A percentile compares a stretch with the other conserved stretches of the same genome.
phyloP scores from a whole-genome alignment of 805 yeast species.

The Metschnikowia colocasiae region DNA sequence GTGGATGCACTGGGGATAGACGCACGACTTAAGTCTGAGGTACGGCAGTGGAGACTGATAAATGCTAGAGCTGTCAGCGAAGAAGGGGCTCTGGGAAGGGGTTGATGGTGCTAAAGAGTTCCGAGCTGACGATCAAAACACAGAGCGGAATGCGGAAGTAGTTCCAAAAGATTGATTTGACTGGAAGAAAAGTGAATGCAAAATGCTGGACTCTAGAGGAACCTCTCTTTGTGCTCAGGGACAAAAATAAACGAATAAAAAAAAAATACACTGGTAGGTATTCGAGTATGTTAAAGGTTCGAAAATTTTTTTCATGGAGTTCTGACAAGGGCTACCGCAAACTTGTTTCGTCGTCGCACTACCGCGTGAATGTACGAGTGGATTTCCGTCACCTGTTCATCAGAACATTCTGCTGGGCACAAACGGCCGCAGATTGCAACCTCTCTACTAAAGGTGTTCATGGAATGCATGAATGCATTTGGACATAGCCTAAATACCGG shows the following conservation, averaged over 20 bases:
- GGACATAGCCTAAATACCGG: too few species aligned
- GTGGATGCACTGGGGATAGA: neutral
- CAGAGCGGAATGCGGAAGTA: conserved; percentile 4
- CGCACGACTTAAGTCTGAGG: neutral
- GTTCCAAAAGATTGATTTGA: neutral
- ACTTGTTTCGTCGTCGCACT: conserved; percentile 5
- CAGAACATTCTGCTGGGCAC: neutral
- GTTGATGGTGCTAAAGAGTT: neutral
- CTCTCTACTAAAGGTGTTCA: too few species aligned
- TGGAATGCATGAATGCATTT: too few species aligned
- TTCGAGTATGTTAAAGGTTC: conserved; percentile 1
- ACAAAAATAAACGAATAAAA: neutral
- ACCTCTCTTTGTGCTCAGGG: neutral
- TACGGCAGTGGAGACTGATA: neutral
- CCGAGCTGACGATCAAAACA: conserved; percentile 1
- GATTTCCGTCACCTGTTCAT: neutral
- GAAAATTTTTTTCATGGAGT: conserved; percentile 2
- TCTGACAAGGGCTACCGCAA: conserved; percentile 2
- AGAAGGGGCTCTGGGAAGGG: neutral
- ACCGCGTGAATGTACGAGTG: conserved; percentile 1
- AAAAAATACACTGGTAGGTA: neutral
- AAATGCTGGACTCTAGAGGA: neutral
- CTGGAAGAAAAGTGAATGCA: neutral
- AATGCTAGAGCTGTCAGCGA: neutral
- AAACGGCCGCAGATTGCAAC: neutral